These are phyloP conservation scores for Gynochthodes officinalis DNA, from an alignment of 257 asterid genomes.

Conservation along the genomic window DNA sequence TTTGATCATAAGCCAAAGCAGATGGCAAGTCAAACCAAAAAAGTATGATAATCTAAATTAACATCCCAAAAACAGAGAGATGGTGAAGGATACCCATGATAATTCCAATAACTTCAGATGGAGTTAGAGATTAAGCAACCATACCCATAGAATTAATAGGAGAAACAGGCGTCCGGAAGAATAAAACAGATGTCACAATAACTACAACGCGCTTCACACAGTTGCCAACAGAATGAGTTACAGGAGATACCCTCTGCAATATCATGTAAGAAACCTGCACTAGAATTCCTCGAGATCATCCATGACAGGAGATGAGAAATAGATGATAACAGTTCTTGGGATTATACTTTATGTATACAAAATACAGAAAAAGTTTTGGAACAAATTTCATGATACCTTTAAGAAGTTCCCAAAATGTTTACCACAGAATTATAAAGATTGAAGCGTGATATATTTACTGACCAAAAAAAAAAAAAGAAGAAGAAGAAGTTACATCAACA, in stretches of 20 bases:
- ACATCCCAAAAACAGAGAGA: not conserved
- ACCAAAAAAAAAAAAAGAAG: too few relatives aligned
- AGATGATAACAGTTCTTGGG: not conserved
- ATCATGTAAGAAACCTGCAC: conserved; percentile 90
- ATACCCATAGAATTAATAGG: conserved; percentile 67
- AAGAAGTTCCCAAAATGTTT: not conserved
- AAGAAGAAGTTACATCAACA: too few relatives aligned
- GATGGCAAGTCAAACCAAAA: not conserved
- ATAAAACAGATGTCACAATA: conserved; percentile 78
- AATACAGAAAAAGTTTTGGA: not conserved
- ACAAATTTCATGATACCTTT: not conserved
- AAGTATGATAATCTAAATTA: not conserved
- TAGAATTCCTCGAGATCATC: conserved; percentile 17
- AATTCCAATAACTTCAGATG: too few relatives aligned
- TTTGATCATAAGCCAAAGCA: not conserved
- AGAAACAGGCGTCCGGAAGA: conserved; percentile 86
- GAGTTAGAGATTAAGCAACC: conserved; percentile 11
- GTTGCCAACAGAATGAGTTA: conserved; percentile 93
- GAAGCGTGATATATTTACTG: not conserved
- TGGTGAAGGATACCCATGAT: too few relatives aligned
- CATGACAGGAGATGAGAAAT: not conserved
- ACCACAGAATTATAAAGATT: not conserved
- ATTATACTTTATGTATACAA: not conserved
- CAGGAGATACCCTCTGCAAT: conserved; percentile 87
- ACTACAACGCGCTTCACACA: conserved; percentile 93